Percentiles rank a stretch among this genome's conserved stretches.
Evolutionary conservation across 176 grass and related monocot genomes (phyloP).

Genomic region (Oropetium thomaeum): DNA sequence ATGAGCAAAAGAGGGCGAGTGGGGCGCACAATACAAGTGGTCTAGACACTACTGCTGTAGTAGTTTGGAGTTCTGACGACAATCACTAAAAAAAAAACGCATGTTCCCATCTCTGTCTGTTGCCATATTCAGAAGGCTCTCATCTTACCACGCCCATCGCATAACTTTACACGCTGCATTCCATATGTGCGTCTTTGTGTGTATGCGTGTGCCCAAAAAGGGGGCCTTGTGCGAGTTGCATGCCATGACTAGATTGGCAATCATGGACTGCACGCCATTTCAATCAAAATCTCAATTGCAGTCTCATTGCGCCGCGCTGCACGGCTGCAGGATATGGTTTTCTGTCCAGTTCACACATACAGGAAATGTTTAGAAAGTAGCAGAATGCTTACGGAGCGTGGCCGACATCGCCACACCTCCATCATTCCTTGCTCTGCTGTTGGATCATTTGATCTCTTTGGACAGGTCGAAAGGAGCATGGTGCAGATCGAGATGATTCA

Average conservation of each 20-base stretch:
- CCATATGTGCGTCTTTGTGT: constrained; percentile 2
- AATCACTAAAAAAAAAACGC: neutral
- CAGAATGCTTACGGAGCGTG: too few species aligned
- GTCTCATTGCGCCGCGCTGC: neutral
- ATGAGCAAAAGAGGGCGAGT: too few species aligned
- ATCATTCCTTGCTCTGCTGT: neutral
- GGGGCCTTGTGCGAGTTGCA: neutral
- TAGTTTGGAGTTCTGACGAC: neutral
- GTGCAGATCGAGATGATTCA: neutral
- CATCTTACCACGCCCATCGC: neutral
- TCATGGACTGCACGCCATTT: constrained; percentile 13
- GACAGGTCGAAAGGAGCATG: neutral
- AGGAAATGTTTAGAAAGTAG: neutral
- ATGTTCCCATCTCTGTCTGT: constrained; percentile 17
- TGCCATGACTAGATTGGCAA: constrained; percentile 4
- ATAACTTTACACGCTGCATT: constrained; percentile 27
- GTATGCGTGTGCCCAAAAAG: constrained; percentile 18
- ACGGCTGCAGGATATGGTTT: neutral
- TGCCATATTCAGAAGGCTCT: constrained; percentile 20
- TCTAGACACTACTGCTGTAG: neutral
- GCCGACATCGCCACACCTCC: neutral
- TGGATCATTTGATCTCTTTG: neutral
- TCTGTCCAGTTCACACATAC: constrained; percentile 24
- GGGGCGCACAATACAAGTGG: too few species aligned
- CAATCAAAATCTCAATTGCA: neutral